phyloP scores from a whole-genome alignment of 805 yeast species.

The Starmerella geochares region DNA sequence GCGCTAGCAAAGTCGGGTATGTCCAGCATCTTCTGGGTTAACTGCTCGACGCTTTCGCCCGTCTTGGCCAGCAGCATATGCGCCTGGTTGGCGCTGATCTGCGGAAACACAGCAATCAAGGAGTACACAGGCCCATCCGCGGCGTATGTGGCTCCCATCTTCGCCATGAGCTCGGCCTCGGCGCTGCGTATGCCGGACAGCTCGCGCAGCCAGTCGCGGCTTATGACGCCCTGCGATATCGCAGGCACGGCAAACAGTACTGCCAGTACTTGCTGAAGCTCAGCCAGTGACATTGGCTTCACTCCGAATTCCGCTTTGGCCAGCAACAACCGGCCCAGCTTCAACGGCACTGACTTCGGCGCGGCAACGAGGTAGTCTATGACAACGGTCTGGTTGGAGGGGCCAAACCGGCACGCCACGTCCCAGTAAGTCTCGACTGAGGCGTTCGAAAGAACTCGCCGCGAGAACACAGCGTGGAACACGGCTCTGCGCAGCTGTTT shows the following conservation, averaged over 20 bases:
- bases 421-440: constrained; percentile 27
- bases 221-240: constrained; percentile 8
- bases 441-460: constrained; percentile 10
- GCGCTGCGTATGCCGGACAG: neutral
- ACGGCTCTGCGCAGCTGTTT: constrained; percentile 16
- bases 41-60: constrained; percentile 40
- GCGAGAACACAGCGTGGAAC: constrained; percentile 7
- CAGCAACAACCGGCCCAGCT: constrained; percentile 16
- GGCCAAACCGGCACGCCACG: constrained; percentile 24
- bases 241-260: constrained; percentile 10
- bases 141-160: neutral
- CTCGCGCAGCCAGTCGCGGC: constrained; percentile 6
- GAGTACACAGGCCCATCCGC: constrained; percentile 10
- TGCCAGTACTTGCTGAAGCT: constrained; percentile 40
- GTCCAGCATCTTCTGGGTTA: constrained; percentile 54
- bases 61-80: constrained; percentile 40
- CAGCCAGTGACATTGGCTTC: constrained; percentile 16
- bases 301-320: constrained; percentile 17
- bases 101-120: constrained; percentile 47
- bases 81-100: constrained; percentile 41
- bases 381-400: constrained; percentile 16
- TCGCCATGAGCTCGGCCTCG: constrained; percentile 1
- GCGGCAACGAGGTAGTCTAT: constrained; percentile 11
- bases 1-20: constrained; percentile 39
- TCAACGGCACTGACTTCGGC: constrained; percentile 18